Conservation (phyloP, 805 yeast species). For the Candida fluviatilis region DNA sequence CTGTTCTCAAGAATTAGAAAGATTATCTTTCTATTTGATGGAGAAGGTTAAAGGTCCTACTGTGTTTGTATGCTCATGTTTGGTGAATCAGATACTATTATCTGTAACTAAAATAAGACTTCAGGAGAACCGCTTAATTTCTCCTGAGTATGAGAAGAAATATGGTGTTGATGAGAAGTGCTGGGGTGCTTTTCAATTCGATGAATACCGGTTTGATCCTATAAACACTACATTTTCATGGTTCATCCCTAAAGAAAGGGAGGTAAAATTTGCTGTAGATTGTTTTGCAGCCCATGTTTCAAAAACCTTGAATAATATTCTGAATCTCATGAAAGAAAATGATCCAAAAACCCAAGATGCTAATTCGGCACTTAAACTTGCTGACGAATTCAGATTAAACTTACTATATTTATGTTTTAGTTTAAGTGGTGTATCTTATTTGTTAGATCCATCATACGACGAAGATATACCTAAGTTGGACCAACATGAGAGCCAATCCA, state of each 20-base stretch:
- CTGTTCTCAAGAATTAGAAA: conserved; percentile 41
- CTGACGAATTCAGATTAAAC: conserved; percentile 54
- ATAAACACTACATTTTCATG: conserved; percentile 60
- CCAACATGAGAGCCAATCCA: conserved; percentile 25
- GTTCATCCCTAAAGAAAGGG: conserved; percentile 63
- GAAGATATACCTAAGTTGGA: conserved; percentile 40
- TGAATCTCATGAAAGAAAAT: conserved; percentile 24
- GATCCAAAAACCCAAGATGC: conserved; percentile 14
- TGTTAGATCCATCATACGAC: conserved; percentile 69
- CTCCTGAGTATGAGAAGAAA: conserved; percentile 37
- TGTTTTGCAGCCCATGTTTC: conserved; percentile 49
- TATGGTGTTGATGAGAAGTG: conserved; percentile 44
- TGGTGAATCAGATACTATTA: conserved; percentile 64
- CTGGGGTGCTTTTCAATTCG: conserved; percentile 77
- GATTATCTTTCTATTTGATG: conserved; percentile 43
- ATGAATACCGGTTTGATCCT: conserved; percentile 42
- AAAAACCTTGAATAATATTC: conserved; percentile 41
- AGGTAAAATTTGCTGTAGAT: conserved; percentile 57
- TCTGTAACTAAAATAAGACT: conserved; percentile 60
- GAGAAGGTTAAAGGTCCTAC: conserved; percentile 59
- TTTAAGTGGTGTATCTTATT: conserved; percentile 63
- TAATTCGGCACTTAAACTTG: conserved; percentile 21
- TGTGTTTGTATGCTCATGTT: conserved; percentile 54
- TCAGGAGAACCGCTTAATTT: conserved; percentile 50
- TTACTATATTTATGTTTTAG: conserved; percentile 56